These are phyloP conservation scores for Lignosus rhinocerotis DNA, from an alignment of 1,284 basidiomycete genomes.

Conservation along the genomic window DNA sequence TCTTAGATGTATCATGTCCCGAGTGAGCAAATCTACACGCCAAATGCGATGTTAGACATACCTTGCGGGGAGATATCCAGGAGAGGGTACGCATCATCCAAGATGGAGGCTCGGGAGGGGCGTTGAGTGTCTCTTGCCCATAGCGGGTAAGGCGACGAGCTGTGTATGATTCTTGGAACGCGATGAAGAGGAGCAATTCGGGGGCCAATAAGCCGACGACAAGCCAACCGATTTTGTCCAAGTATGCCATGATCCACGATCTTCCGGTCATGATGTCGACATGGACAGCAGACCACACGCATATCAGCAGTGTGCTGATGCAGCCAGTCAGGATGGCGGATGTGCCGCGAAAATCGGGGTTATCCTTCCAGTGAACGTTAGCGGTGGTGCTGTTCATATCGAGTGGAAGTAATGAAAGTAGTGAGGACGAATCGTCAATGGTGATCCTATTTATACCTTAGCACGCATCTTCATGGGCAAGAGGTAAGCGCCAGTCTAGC, in stretches of 20 bases:
- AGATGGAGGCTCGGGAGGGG: conserved; percentile 17
- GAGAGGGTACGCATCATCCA: too few species aligned
- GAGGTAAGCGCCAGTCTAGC: too few species aligned
- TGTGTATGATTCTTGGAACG: not conserved
- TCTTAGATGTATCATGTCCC: too few species aligned
- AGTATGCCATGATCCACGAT: not conserved
- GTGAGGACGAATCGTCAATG: too few species aligned
- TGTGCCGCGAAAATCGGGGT: conserved; percentile 5
- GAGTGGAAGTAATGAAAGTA: too few species aligned
- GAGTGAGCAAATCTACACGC: too few species aligned
- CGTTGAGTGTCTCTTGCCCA: not conserved
- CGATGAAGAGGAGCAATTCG: not conserved
- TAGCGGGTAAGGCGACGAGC: not conserved
- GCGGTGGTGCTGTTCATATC: not conserved
- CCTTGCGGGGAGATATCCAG: too few species aligned
- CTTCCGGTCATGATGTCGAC: conserved; percentile 25
- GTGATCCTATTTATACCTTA: too few species aligned
- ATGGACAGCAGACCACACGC: conserved; percentile 34
- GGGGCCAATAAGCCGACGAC: not conserved
- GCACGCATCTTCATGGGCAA: too few species aligned
- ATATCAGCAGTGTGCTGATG: conserved; percentile 30
- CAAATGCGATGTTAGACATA: too few species aligned
- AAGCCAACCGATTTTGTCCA: not conserved
- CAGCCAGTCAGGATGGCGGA: conserved; percentile 31
- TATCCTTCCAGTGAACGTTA: not conserved